Conservation (phyloP, 768 basidiomycete genomes). For the Lactifluus pinguis region DNA sequence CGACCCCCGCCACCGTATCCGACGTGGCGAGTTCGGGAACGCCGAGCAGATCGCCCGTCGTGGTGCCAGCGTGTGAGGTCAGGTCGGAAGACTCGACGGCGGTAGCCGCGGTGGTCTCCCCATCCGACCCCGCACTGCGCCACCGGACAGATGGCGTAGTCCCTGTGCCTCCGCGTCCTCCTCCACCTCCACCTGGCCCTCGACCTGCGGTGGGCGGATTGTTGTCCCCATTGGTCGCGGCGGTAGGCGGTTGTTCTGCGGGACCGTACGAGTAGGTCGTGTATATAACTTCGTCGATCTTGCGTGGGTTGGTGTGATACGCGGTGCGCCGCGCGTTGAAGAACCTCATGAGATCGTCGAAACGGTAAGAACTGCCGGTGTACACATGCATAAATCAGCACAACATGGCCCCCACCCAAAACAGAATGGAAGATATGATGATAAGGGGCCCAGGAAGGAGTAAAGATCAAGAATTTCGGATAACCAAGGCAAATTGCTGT, state of each 20-base stretch:
- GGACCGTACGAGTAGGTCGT: slow-evolving; percentile 83
- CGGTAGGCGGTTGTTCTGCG: slow-evolving; percentile 1
- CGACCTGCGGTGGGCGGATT: slow-evolving; percentile 14
- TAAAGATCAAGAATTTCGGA: not conserved
- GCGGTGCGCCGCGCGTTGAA: slow-evolving; percentile 74
- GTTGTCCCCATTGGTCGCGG: slow-evolving; percentile 18
- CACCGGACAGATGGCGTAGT: slow-evolving; percentile 19
- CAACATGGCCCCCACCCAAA: not conserved
- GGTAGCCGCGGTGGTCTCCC: slow-evolving; percentile 18
- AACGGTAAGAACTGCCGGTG: slow-evolving; percentile 67
- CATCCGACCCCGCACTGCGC: slow-evolving; percentile 21
- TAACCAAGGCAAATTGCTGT: no score
- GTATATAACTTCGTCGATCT: slow-evolving; percentile 90
- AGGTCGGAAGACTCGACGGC: slow-evolving; percentile 14
- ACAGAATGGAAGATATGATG: no score
- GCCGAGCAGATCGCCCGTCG: slow-evolving; percentile 69
- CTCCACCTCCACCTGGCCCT: not conserved
- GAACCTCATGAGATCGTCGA: slow-evolving; percentile 82
- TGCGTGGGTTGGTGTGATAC: slow-evolving; percentile 78
- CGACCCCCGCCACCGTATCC: slow-evolving; percentile 2
- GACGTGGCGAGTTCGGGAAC: slow-evolving; percentile 46
- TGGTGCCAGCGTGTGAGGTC: not conserved
- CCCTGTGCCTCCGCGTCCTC: not conserved
- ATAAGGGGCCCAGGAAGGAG: no score
- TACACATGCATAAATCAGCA: not conserved